Conservation (phyloP, 345 rosid species). For the Moringa oleifera region DNA sequence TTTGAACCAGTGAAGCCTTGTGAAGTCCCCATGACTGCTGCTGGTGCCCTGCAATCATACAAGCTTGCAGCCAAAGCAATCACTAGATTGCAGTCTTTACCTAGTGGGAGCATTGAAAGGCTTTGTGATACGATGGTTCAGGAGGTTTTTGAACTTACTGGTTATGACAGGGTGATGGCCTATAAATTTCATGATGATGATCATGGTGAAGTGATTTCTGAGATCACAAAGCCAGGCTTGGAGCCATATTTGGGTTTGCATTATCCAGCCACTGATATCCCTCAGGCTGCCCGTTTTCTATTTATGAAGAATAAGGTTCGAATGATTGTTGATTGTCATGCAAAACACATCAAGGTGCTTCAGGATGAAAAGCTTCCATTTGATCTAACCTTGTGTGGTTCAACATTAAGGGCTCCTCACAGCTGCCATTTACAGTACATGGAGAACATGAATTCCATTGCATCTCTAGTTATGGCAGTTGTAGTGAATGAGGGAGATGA, state of each 20-base stretch:
- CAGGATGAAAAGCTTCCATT: conserved; percentile 83
- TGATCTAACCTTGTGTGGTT: conserved; percentile 87
- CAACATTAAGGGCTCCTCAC: conserved; percentile 91
- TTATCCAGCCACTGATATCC: conserved; percentile 97
- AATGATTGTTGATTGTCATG: conserved; percentile 89
- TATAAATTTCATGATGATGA: conserved; percentile 97
- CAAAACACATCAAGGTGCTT: conserved; percentile 80
- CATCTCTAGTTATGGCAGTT: conserved; percentile 97
- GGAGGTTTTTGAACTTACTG: conserved; percentile 93
- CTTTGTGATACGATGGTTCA: conserved; percentile 90
- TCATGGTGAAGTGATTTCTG: conserved; percentile 94
- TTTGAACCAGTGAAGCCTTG: conserved; percentile 96
- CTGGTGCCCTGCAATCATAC: conserved; percentile 95
- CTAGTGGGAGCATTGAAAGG: conserved; percentile 87
- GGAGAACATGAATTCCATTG: conserved; percentile 92
- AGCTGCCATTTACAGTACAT: conserved; percentile 89
- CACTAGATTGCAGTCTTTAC: conserved; percentile 72
- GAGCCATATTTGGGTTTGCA: conserved; percentile 97
- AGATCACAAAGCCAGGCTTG: conserved; percentile 75
- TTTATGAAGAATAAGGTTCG: conserved; percentile 97
- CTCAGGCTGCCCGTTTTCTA: conserved; percentile 90
- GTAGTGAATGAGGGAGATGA: conserved; percentile 80
- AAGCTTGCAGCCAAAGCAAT: conserved; percentile 98
- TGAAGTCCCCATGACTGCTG: conserved; percentile 96
- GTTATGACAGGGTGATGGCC: conserved; percentile 94